Conservation (phyloP, 257 asterid genomes). For the Salvia splendens region DNA sequence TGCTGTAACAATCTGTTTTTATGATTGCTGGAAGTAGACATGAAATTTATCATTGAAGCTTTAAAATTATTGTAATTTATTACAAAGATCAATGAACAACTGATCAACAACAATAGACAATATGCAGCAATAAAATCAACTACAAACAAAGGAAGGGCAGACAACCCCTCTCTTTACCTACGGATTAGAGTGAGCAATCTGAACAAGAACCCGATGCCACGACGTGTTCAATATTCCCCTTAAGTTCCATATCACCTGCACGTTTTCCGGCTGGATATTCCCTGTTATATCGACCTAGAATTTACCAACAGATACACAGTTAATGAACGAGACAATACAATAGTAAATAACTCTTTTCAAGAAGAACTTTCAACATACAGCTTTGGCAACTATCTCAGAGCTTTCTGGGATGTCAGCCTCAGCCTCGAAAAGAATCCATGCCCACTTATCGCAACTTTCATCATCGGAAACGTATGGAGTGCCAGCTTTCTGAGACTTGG, state of each 20-base stretch:
- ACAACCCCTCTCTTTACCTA: slow-evolving; percentile 35
- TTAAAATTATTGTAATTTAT: too few species aligned
- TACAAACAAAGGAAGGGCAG: too few species aligned
- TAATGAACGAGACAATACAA: too few species aligned
- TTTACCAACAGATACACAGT: too few species aligned
- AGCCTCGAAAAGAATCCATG: slow-evolving; percentile 87
- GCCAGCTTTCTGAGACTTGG: slow-evolving; percentile 70
- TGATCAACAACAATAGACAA: too few species aligned
- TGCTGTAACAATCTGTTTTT: too few species aligned
- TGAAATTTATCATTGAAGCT: too few species aligned
- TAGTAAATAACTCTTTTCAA: too few species aligned
- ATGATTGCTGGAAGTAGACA: too few species aligned
- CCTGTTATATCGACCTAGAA: slow-evolving; percentile 85
- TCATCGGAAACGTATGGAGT: slow-evolving; percentile 64
- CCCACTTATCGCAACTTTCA: slow-evolving; percentile 83
- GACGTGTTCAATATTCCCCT: slow-evolving; percentile 94
- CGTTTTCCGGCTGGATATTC: slow-evolving; percentile 89
- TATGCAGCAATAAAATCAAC: too few species aligned
- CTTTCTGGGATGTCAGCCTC: slow-evolving; percentile 58
- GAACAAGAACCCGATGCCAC: slow-evolving; percentile 87
- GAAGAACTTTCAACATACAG: slow-evolving; percentile 47
- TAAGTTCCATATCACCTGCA: slow-evolving; percentile 86
- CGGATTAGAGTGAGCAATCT: slow-evolving; percentile 72
- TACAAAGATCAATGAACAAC: too few species aligned
- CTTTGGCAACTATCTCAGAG: slow-evolving; percentile 88